Evolutionary conservation across 495 filamentous ascomycete species (phyloP).

Genomic region (Aspergillus heteromorphus): DNA sequence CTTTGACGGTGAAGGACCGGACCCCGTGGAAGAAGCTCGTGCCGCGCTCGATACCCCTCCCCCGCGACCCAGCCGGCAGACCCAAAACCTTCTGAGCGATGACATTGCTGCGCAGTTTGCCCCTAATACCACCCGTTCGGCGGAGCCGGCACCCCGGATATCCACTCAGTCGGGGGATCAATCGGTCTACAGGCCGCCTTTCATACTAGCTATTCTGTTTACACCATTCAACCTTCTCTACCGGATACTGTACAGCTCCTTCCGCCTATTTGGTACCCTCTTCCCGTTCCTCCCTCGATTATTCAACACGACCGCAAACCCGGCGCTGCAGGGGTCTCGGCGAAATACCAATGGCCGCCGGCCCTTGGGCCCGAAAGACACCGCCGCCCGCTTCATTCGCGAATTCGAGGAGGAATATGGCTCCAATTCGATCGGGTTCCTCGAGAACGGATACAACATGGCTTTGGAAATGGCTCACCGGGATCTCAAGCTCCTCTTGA

Average conservation of each 20-base stretch:
- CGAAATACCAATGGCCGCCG: conserved; percentile 64
- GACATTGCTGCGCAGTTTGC: conserved; percentile 50
- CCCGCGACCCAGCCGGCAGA: conserved; percentile 49
- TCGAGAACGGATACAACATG: conserved; percentile 84
- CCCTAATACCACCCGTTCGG: conserved; percentile 17
- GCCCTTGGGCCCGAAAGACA: conserved; percentile 75
- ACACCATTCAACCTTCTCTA: conserved; percentile 77
- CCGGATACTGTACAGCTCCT: conserved; percentile 55
- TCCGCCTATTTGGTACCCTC: conserved; percentile 62
- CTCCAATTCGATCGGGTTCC: conserved; percentile 59
- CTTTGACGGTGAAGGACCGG: conserved; percentile 90
- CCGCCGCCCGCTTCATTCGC: conserved; percentile 78
- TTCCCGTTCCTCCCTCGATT: conserved; percentile 81
- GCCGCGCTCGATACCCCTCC: conserved; percentile 54
- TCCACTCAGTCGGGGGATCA: conserved; percentile 66
- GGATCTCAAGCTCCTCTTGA: conserved; percentile 84
- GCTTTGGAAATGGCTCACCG: conserved; percentile 81
- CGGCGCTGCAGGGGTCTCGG: conserved; percentile 45
- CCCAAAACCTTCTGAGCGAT: conserved; percentile 51
- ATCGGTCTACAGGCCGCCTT: conserved; percentile 59
- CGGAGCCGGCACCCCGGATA: conserved; percentile 67
- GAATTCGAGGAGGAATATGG: conserved; percentile 95
- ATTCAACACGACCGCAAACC: conserved; percentile 46
- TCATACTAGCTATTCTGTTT: conserved; percentile 71
- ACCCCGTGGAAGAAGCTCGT: conserved; percentile 72